A percentile compares a stretch with the other conserved stretches of the same genome.
Evolutionary conservation across 257 asterid species (phyloP).

Genomic region (Solanum peruvianum): DNA sequence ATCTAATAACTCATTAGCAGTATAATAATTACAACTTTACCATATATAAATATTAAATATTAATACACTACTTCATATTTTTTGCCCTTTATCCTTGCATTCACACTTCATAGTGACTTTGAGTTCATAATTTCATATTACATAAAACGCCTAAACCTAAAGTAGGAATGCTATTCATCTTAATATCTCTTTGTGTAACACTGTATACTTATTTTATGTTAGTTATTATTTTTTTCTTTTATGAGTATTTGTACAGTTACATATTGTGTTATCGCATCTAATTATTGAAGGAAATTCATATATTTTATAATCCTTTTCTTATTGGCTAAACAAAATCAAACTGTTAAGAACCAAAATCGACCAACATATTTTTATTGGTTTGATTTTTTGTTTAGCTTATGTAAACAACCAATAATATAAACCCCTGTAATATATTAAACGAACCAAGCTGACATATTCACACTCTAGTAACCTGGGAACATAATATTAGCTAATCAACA

Average conservation of each 20-base stretch:
- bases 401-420: no score
- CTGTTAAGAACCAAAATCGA: background rate
- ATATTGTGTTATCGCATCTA: no score
- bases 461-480: background rate
- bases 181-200: background rate
- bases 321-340: background rate
- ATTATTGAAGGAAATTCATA: background rate
- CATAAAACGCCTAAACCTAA: background rate
- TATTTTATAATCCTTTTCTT: background rate
- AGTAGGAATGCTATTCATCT: background rate
- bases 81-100: background rate
- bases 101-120: background rate
- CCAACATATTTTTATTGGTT: no score
- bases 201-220: background rate
- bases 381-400: no score
- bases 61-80: no score
- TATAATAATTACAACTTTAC: background rate
- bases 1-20: background rate
- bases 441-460: background rate
- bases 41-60: background rate
- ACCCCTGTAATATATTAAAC: no score
- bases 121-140: background rate
- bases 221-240: background rate
- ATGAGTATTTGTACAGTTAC: background rate
- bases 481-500: background rate